Percentiles rank a stretch among this genome's conserved stretches.
phyloP scores from a whole-genome alignment of 1,284 basidiomycete genomes.

The Veloporphyrellus conicus region DNA sequence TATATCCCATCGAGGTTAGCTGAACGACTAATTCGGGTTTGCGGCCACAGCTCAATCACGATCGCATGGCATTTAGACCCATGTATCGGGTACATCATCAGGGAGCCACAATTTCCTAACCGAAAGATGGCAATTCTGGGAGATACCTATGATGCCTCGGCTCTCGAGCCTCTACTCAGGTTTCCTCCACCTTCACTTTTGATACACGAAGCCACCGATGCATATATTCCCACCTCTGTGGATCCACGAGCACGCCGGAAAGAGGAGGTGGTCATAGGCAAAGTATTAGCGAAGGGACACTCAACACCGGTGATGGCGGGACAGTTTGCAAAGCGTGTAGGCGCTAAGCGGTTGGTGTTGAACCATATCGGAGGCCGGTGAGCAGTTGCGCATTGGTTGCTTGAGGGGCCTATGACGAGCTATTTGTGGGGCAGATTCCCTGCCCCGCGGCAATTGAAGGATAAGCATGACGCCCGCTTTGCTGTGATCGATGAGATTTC shows the following conservation, averaged over 20 bases:
- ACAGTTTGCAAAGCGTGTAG: constrained; percentile 63
- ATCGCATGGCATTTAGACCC: constrained; percentile 50
- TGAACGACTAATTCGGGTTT: neutral
- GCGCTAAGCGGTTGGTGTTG: constrained; percentile 65
- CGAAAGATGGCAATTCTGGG: constrained; percentile 54
- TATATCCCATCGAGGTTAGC: constrained; percentile 74
- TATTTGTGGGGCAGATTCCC: constrained; percentile 40
- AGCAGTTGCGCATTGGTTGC: constrained; percentile 19
- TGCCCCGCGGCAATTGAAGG: constrained; percentile 40
- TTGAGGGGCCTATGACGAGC: constrained; percentile 10
- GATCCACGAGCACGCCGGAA: constrained; percentile 47
- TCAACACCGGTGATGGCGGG: constrained; percentile 83
- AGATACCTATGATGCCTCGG: constrained; percentile 66
- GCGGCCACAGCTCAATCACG: neutral
- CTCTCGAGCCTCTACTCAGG: constrained; percentile 52
- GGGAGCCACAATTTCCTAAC: constrained; percentile 50
- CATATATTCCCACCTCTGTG: neutral
- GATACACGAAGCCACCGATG: constrained; percentile 84
- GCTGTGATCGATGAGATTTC: constrained; percentile 61
- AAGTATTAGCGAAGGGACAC: constrained; percentile 68
- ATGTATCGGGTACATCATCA: constrained; percentile 74
- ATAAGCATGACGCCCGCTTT: constrained; percentile 37
- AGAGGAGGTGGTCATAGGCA: constrained; percentile 49
- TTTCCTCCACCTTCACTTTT: constrained; percentile 10
- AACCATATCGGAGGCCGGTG: constrained; percentile 83